Conservation (phyloP, 371 early-diverging fungal genomes). For the Blakeslea trispora region DNA sequence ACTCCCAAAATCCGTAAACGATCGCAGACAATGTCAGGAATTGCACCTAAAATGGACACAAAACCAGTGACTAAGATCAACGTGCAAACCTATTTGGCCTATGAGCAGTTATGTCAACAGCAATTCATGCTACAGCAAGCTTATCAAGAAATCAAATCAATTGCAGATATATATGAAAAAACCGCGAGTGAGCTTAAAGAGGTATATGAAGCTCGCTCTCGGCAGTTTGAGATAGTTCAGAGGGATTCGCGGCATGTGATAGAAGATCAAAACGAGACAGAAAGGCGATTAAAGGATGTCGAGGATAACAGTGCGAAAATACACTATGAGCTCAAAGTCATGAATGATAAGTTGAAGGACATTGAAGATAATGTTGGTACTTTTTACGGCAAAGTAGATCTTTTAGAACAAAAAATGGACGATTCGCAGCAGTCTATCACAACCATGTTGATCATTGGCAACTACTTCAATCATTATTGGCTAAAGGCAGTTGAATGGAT, state of each 20-base stretch:
- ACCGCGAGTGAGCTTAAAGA: slow-evolving; percentile 33
- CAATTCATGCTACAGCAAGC: slow-evolving; percentile 28
- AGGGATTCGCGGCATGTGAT: slow-evolving; percentile 23
- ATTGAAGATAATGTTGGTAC: slow-evolving; percentile 44
- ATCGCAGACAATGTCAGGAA: too few relatives aligned
- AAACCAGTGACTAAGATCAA: slow-evolving; percentile 35
- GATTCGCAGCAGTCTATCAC: slow-evolving; percentile 49
- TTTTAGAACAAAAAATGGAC: slow-evolving; percentile 45
- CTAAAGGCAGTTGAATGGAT: slow-evolving; percentile 36
- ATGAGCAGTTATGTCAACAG: slow-evolving; percentile 40
- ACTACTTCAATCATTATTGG: slow-evolving; percentile 53
- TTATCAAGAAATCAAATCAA: slow-evolving; percentile 23
- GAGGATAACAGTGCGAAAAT: slow-evolving; percentile 47
- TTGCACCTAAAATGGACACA: background rate
- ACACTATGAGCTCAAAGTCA: slow-evolving; percentile 44
- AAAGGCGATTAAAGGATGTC: slow-evolving; percentile 31
- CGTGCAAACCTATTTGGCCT: slow-evolving; percentile 38
- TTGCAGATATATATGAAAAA: slow-evolving; percentile 35
- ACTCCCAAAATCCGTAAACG: background rate
- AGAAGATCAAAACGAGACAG: slow-evolving; percentile 38
- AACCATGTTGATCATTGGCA: slow-evolving; percentile 50
- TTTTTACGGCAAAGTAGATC: slow-evolving; percentile 41
- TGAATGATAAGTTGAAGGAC: slow-evolving; percentile 47
- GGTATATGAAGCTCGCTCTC: slow-evolving; percentile 29
- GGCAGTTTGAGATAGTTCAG: slow-evolving; percentile 36